These are phyloP conservation scores for Penicillium maclennaniae DNA, from an alignment of 495 filamentous ascomycete species.

Conservation along the genomic window DNA sequence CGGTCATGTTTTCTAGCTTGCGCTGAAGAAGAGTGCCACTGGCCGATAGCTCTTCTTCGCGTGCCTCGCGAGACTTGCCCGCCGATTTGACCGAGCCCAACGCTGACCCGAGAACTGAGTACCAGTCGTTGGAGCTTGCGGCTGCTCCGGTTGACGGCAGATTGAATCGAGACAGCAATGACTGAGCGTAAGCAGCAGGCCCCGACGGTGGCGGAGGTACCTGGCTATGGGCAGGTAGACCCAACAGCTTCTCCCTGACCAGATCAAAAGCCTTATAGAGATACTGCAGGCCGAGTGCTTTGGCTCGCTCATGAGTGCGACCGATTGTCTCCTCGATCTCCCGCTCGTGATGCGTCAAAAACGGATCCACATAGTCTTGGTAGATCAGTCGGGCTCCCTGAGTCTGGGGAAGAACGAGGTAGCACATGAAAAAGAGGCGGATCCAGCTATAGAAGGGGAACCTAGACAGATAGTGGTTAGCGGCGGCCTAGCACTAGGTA, in stretches of 20 bases:
- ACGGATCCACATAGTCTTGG: slow-evolving; percentile 79
- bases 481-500: neutral
- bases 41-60: slow-evolving; percentile 50
- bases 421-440: slow-evolving; percentile 81
- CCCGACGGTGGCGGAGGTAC: slow-evolving; percentile 47
- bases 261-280: slow-evolving; percentile 74
- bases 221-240: slow-evolving; percentile 55
- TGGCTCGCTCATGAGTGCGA: slow-evolving; percentile 73
- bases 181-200: slow-evolving; percentile 66
- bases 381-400: slow-evolving; percentile 88
- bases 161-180: slow-evolving; percentile 78
- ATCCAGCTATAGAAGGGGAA: slow-evolving; percentile 93
- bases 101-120: slow-evolving; percentile 62
- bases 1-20: slow-evolving; percentile 50
- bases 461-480: slow-evolving; percentile 39
- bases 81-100: slow-evolving; percentile 48
- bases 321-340: slow-evolving; percentile 90
- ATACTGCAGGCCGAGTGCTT: slow-evolving; percentile 73
- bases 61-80: slow-evolving; percentile 44
- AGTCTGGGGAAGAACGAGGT: slow-evolving; percentile 95
- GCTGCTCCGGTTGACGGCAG: slow-evolving; percentile 53
- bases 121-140: slow-evolving; percentile 56
- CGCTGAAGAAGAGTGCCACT: slow-evolving; percentile 66
- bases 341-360: slow-evolving; percentile 78
- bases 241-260: slow-evolving; percentile 68